Evolutionary conservation across 345 rosid genomes (phyloP), one percentile per base, ranked within the genome.

Genomic region (Xanthoceras sorbifolium): DNA sequence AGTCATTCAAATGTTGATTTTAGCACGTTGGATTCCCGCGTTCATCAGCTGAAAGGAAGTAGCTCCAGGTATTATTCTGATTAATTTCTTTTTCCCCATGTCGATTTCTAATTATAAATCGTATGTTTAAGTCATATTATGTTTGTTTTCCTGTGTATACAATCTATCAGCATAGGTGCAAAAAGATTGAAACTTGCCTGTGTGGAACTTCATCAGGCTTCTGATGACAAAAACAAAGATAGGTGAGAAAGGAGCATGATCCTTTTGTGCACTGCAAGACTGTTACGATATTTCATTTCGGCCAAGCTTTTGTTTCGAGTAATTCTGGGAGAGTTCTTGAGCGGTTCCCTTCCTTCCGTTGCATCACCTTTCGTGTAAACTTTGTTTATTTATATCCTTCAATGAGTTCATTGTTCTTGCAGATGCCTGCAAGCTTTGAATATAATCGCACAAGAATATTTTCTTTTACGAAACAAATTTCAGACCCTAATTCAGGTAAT

Each of bases 101-200:
- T 9, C 1, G 12, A 9, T 1, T 42, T 42, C 9, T 42, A 9
- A 9, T 42, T 42, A 42, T 42, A 42, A 8, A 42, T 42, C 46
- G 9, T 42, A 42, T 42, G 46, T 42, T 42, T 9, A 42, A 9
- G 2, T 42, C 46, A 9, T 42, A 8, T 42, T 9, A 34, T 34
- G 3, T 34, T 34, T 34, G 38, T 8, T 42, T 42, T 6, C 38
- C 28, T 42, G 52, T 74, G 0, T n/a, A n/a, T 75, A 59, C 62
- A 72, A 26, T 57, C 22, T 63, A 5, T 4, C 82, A 82, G 85
- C 81, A 80, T 82, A 17, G 88, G 88, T 22, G 88, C 85, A 22
- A 62, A 76, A 1, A 77, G 81, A 18, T 38, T 85, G 76, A 80
- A 80, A 52, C 31, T 72, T 64, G 84, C 84, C 52, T 82, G 85